Evolutionary conservation across 2,329 filamentous ascomycete species (phyloP), one percentile per base, ranked within the genome.

Genomic region (Alternaria sp.): DNA sequence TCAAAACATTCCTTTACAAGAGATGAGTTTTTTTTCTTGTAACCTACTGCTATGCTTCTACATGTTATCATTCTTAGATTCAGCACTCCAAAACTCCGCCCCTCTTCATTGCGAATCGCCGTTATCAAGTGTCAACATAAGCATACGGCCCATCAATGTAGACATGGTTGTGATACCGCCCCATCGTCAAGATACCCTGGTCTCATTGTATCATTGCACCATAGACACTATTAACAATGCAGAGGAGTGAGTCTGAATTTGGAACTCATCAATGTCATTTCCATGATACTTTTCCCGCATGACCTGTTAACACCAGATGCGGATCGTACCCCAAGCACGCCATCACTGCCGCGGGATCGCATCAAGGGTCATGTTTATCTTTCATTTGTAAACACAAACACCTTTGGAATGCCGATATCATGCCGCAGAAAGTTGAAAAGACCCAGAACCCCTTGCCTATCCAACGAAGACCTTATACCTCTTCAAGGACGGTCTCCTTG

Each of bases 401-500:
- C 76, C 76, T 77, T 75, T 76, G 72, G 69, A 59, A 77, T 77
- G 75, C 76, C 75, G 72, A 74, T 73, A 76, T 74, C 73, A 74
- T 77, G 72, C 73, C 70, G 72, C 71, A 73, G 70, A 75, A 69
- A 71, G 67, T 74, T 75, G 72, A 74, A 74, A 74, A 72, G 71
- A 75, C 70, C 74, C 71, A 70, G 69, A 73, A 74, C 68, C 73
- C 72, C 70, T 64, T 71, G 73, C 72, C 74, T 69, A 69, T 69
- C 72, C 72, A 73, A 69, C 69, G 67, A 66, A 68, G 63, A 58
- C 65, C 70, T 93, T 92, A 98, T 84, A 98, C 95, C 81, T 88
- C 88, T 81, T 96, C 92, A 76, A 97, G 87, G 78, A 97, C 92
- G 78, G 86, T 87, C 89, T 99, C 94, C 91, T 97, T 97, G 91